A percentile compares a stretch with the other conserved stretches of the same genome.
phyloP scores from a whole-genome alignment of 129 eudicot genomes.

The Erigeron canadensis region DNA sequence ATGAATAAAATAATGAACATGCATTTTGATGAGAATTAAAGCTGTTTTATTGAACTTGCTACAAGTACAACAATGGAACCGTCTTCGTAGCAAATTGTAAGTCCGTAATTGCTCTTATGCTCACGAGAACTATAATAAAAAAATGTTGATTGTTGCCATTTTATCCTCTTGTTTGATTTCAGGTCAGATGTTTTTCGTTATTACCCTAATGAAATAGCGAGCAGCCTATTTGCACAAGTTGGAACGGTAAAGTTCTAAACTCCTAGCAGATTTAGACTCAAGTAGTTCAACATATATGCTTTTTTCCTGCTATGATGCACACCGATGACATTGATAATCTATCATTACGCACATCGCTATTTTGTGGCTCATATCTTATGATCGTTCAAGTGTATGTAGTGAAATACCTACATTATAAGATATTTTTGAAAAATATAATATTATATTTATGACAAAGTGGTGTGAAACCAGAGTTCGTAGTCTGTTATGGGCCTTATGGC shows the following conservation, averaged over 20 bases:
- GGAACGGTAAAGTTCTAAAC: neutral
- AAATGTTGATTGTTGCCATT: neutral
- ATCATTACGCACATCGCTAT: no score
- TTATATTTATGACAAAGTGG: no score
- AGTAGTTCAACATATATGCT: neutral
- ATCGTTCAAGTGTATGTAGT: no score
- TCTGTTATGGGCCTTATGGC: no score
- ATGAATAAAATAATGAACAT: neutral
- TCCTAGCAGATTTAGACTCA: neutral
- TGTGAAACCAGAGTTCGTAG: no score
- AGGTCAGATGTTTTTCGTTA: neutral
- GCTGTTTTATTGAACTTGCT: neutral
- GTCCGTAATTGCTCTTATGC: neutral
- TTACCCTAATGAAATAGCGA: neutral
- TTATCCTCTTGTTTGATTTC: neutral
- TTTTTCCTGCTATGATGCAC: neutral
- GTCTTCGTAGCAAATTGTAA: slow-evolving; percentile 4
- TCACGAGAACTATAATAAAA: neutral
- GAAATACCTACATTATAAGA: no score
- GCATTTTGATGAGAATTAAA: neutral
- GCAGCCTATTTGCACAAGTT: neutral
- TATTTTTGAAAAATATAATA: no score
- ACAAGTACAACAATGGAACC: neutral
- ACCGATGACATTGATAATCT: no score
- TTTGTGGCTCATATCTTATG: no score